phyloP scores from a whole-genome alignment of 2,329 filamentous ascomycete genomes.

The Myriosclerotinia duriaeana region DNA sequence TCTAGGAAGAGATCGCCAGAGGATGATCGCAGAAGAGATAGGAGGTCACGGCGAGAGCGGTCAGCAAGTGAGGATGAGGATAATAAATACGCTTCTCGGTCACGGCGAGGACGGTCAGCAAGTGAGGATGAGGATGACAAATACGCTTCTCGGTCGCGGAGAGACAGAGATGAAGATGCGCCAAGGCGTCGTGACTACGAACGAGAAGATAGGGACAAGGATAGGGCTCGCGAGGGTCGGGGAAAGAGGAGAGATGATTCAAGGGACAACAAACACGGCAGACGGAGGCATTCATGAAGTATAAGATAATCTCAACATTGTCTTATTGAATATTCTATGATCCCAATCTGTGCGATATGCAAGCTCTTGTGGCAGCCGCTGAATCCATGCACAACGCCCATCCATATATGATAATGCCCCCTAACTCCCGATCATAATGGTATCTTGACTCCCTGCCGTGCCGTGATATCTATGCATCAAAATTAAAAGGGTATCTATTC shows the following conservation, averaged over 20 bases:
- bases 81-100: no score
- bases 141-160: constrained; percentile 22
- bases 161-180: constrained; percentile 23
- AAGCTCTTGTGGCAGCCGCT: background rate
- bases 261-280: constrained; percentile 23
- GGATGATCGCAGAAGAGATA: constrained; percentile 23
- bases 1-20: constrained; percentile 19
- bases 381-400: background rate
- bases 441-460: constrained; percentile 13
- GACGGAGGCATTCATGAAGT: constrained; percentile 25
- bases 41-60: background rate
- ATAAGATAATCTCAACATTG: background rate
- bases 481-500: constrained; percentile 9
- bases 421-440: constrained; percentile 18
- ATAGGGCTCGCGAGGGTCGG: constrained; percentile 6
- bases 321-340: background rate
- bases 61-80: no score
- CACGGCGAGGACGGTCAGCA: no score
- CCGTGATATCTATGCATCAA: constrained; percentile 2
- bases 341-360: background rate
- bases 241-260: constrained; percentile 28
- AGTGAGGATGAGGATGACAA: no score
- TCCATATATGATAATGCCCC: constrained; percentile 2
- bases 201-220: constrained; percentile 10
- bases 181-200: constrained; percentile 20